A percentile compares a stretch with the other conserved stretches of the same genome.
Evolutionary conservation across 2,329 filamentous ascomycete species (phyloP).

Genomic region (Trichoderma sp.): DNA sequence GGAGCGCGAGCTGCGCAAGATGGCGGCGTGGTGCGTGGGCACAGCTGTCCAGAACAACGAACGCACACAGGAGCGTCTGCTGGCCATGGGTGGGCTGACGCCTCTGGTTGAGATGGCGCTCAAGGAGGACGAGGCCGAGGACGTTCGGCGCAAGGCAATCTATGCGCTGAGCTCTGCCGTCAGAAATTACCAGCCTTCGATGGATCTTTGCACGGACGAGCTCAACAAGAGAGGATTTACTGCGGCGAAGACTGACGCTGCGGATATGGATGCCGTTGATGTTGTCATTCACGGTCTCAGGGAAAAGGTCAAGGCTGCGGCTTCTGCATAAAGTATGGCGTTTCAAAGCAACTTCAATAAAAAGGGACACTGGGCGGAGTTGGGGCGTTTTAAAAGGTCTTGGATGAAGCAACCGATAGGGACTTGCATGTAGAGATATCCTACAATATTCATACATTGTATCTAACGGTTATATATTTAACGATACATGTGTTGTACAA

Average conservation of each 20-base stretch:
- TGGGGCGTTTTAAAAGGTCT: constrained; percentile 22
- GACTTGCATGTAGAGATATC: not conserved
- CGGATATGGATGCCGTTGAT: constrained; percentile 85
- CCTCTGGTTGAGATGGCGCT: constrained; percentile 65
- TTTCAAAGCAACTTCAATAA: not conserved
- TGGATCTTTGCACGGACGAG: constrained; percentile 65
- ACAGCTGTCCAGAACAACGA: constrained; percentile 97
- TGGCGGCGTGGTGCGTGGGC: constrained; percentile 91
- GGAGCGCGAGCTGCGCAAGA: constrained; percentile 70
- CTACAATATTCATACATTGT: constrained; percentile 9
- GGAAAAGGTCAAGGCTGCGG: constrained; percentile 44
- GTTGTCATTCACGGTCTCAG: constrained; percentile 66
- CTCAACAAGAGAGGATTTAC: constrained; percentile 55
- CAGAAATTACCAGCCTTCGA: constrained; percentile 83
- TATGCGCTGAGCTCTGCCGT: constrained; percentile 83
- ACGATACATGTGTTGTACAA: constrained; percentile 39
- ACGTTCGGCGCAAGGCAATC: constrained; percentile 80
- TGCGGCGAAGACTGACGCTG: constrained; percentile 67
- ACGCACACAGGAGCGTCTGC: constrained; percentile 71
- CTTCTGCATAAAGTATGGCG: not conserved
- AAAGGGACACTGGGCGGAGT: constrained; percentile 38
- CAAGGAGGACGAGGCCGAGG: constrained; percentile 55
- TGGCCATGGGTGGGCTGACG: constrained; percentile 64
- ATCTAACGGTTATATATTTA: constrained; percentile 12
- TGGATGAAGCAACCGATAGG: not conserved